Base-by-base conservation (phyloP, 768 basidiomycete genomes). In the Rhodocollybia butyracea region DNA sequence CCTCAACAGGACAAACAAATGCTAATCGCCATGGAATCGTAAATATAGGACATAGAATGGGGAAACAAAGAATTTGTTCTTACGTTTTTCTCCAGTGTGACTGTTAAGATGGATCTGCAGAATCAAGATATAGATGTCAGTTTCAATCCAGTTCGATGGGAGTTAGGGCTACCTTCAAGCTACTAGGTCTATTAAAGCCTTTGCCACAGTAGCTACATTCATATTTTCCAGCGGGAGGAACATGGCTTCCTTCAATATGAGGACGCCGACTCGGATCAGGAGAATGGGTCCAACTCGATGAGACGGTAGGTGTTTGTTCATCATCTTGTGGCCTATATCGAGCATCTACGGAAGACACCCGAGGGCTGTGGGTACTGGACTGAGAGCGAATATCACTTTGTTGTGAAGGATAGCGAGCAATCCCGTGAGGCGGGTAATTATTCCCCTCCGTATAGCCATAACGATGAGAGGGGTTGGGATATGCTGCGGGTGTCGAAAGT, bases 21-120 rank as follows among this genome's bases (percentile, higher is more conserved):
- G 90, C 90, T 91, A 66, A 8, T 38, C 12, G 19, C 10, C 5
- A 41, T 10, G 38, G 17, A 11, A 30, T 30, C 31, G 56, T 58
- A 43, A 56, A 45, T 45, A 56, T 42, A 57, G 46, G 51, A 54
- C 42, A 58, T 19, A 36, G 29, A 27, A n/a, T n/a, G 57, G 21
- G 32, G 27, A 40, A 30, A 54, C 41, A 7, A 5, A 27, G n/a
- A 57, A 24, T 26, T 34, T 42, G 31, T 24, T 75, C 86, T 76
- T 66, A 91, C 89, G 89, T 74, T 87, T 91, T 68, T 89, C 88
- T 59, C 89, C 89, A 0, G 89, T 91, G 68, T 92, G 89, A 61
- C 88, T 90, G 59, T 92, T 89, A 59, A 88, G 69, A 69, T 92
- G 90, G 60, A 90, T 91, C 90, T 91, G 36, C 60, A 40, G 58